phyloP scores from a whole-genome alignment of 306 rosid genomes.

The Quercus alba region DNA sequence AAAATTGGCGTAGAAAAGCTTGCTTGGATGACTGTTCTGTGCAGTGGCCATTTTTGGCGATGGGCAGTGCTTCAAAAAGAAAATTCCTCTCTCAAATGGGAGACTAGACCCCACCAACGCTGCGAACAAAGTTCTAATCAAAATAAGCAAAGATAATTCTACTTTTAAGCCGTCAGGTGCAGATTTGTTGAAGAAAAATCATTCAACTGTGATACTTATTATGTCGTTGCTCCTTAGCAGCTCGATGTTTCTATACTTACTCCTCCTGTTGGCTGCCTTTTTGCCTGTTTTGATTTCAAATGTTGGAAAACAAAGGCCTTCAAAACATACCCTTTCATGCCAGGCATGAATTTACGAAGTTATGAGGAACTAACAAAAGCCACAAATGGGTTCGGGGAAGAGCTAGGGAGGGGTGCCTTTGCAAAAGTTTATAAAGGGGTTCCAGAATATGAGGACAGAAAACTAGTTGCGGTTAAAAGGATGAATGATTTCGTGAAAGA shows the following conservation, averaged over 20 bases:
- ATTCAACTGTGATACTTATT: too few relatives aligned
- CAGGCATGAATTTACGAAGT: neutral
- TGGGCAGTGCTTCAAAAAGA: slow-evolving; percentile 22
- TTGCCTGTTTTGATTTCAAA: neutral
- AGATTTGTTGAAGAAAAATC: too few relatives aligned
- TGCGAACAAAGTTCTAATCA: slow-evolving; percentile 22
- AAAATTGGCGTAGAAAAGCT: slow-evolving; percentile 29
- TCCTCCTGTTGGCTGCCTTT: neutral
- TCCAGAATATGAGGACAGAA: too few relatives aligned
- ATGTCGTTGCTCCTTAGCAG: too few relatives aligned
- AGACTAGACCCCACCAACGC: neutral
- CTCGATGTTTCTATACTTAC: too few relatives aligned
- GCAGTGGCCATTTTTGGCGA: slow-evolving; percentile 4
- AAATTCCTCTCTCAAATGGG: slow-evolving; percentile 27
- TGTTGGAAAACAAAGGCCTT: neutral
- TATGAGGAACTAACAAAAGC: too few relatives aligned
- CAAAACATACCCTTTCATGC: neutral
- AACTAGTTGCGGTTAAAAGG: too few relatives aligned
- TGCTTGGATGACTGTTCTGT: slow-evolving; percentile 37
- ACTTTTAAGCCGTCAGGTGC: neutral
- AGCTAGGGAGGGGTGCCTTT: too few relatives aligned
- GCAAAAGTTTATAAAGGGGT: too few relatives aligned
- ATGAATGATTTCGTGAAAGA: too few relatives aligned
- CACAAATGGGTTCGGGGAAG: too few relatives aligned
- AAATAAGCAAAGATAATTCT: slow-evolving; percentile 13